Base-by-base conservation (phyloP, 192 early-diverging fungal genomes). In the Coemansia sp. region DNA sequence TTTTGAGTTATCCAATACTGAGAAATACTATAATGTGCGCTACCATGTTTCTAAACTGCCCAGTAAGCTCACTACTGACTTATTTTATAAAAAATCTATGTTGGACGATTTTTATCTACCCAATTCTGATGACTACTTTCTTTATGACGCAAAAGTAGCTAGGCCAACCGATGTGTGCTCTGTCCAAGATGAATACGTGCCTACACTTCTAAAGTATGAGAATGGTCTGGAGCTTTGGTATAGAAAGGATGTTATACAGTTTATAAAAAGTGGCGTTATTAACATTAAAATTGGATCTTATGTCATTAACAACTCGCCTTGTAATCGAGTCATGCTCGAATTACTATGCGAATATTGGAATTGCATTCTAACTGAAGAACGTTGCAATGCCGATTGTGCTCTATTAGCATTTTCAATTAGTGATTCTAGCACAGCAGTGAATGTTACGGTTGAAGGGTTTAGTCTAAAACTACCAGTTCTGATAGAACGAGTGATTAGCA, bases 241-340 rank as follows among this genome's bases (percentile, higher is more conserved):
- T 66, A 95, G 94, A 70, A 88, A 91, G 63, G 96, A 98, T 72
- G 89, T 93, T 63, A 90, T 80, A 1, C 96, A 93, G 61, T 90
- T 86, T 84, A 84, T 91, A 6, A 95, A 95, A 21, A 90, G 90
- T 60, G 92, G 89, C n/a, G 78, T 19, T 81, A 68, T 60, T 4
- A 23, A 14, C 21, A 29, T 64, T 9, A 27, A 22, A 50, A 30
- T 52, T n/a, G 25, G 4, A 30, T 29, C 52, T 19, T 50, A 42
- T n/a, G 52, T 52, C 27, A 22, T 39, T 9, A 39, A 39, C 36
- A 39, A 2, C 36, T 39, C 36, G 8, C 92, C 91, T 3, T 67
- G 72, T 22, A 82, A 88, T 33, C 86, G 84, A 51, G 88, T 91
- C 7, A 79, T 85, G 4, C 73, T 80, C 1, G 60, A 76, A 2